A percentile compares a stretch with the other conserved stretches of the same genome.
These are phyloP conservation scores for Fagus sylvatica DNA, from an alignment of 306 rosid species.

Conservation along the genomic window DNA sequence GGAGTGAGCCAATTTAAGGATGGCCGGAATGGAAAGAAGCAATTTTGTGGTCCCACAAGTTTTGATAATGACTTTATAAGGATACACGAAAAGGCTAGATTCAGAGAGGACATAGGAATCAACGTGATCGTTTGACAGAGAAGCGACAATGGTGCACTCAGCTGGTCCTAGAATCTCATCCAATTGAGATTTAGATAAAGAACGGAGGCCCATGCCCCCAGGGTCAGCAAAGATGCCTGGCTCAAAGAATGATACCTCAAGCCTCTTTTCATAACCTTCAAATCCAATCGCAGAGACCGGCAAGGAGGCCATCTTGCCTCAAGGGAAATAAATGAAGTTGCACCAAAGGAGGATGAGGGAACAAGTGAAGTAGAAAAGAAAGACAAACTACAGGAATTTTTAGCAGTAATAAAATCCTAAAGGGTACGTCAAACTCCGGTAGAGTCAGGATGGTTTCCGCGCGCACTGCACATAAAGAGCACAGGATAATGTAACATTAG, in stretches of 20 bases:
- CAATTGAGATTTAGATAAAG: slow-evolving; percentile 58
- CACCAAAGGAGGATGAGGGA: slow-evolving; percentile 16
- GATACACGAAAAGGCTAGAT: slow-evolving; percentile 84
- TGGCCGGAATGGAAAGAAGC: slow-evolving; percentile 78
- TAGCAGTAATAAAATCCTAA: slow-evolving; percentile 25
- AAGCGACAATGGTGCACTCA: slow-evolving; percentile 84
- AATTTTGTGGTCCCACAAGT: slow-evolving; percentile 93
- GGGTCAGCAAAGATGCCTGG: slow-evolving; percentile 67
- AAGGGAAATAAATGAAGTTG: slow-evolving; percentile 1
- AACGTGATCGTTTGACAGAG: slow-evolving; percentile 68
- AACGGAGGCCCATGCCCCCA: slow-evolving; percentile 69
- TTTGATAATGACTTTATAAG: slow-evolving; percentile 80
- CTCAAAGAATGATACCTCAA: slow-evolving; percentile 79
- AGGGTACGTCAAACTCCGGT: slow-evolving; percentile 32
- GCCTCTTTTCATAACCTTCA: slow-evolving; percentile 96
- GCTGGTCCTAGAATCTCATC: slow-evolving; percentile 87
- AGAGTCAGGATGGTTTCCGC: slow-evolving; percentile 84
- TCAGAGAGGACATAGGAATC: slow-evolving; percentile 97
- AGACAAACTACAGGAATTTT: slow-evolving; percentile 11
- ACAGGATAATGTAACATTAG: not conserved
- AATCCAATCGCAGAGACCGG: slow-evolving; percentile 82
- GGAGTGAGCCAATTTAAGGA: slow-evolving; percentile 62
- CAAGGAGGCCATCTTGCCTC: slow-evolving; percentile 55
- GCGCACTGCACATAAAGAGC: slow-evolving; percentile 63
- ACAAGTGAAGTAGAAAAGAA: slow-evolving; percentile 17